Conservation (phyloP, 2,329 filamentous ascomycete genomes). For the Teratosphaeria nubilosa region DNA sequence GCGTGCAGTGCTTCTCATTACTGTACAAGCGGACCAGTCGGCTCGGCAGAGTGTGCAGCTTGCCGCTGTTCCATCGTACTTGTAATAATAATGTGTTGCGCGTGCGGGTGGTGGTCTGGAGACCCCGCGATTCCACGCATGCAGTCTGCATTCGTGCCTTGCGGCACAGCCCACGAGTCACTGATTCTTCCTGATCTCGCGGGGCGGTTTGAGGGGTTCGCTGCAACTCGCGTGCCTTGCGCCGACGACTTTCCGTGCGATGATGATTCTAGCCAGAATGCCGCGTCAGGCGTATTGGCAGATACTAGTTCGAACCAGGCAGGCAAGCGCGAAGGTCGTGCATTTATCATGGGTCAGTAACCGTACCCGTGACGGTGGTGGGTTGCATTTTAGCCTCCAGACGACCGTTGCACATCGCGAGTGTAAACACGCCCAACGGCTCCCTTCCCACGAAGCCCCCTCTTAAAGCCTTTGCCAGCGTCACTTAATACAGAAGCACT, state of each 20-base stretch:
- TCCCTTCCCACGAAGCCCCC: background rate
- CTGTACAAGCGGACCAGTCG: background rate
- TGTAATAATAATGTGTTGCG: background rate
- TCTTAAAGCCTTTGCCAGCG: background rate
- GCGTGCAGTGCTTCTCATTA: no score
- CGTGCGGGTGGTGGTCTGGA: no score
- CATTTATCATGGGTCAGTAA: background rate
- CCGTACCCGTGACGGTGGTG: background rate
- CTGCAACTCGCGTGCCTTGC: no score
- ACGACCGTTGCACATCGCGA: background rate
- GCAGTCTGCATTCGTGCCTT: background rate
- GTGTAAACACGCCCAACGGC: background rate
- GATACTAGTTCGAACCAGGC: background rate
- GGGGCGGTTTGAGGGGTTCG: background rate
- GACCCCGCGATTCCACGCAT: background rate
- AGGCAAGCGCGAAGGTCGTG: background rate
- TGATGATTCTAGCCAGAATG: background rate
- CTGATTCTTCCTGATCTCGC: background rate
- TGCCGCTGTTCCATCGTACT: background rate
- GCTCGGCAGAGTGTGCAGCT: background rate
- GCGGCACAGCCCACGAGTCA: background rate
- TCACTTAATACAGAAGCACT: background rate
- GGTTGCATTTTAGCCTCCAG: background rate
- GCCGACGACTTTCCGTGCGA: no score
- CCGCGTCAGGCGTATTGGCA: background rate